Evolutionary conservation across 192 early-diverging fungal species (phyloP).

Genomic region (Coemansia sp.): DNA sequence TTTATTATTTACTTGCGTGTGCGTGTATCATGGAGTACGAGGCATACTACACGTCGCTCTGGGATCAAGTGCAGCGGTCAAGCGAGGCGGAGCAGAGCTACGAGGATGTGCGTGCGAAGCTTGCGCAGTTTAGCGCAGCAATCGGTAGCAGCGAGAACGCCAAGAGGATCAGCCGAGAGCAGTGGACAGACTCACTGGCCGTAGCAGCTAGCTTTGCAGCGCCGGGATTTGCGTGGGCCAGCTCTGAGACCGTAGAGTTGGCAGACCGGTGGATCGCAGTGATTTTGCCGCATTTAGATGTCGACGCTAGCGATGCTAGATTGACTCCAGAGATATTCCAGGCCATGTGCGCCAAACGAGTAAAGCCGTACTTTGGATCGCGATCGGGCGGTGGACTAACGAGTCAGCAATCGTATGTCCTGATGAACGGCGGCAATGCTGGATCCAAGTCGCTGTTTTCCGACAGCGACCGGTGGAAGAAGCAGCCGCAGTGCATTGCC

Average conservation of each 20-base stretch:
- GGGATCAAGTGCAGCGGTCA: conserved; percentile 14
- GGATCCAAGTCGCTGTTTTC: background rate
- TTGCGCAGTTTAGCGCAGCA: background rate
- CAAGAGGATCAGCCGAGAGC: background rate
- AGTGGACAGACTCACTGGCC: conserved; percentile 20
- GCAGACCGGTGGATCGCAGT: conserved; percentile 15
- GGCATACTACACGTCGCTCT: conserved; percentile 24
- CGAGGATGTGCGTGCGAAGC: background rate
- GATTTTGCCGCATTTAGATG: conserved; percentile 8
- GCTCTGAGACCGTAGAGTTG: background rate
- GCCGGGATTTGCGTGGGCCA: conserved; percentile 21
- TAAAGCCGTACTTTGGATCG: conserved; percentile 41
- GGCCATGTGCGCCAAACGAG: conserved; percentile 6
- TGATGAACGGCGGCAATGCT: background rate
- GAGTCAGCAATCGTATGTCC: conserved; percentile 7
- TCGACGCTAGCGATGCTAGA: background rate
- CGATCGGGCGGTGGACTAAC: background rate
- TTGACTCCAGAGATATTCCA: conserved; percentile 10
- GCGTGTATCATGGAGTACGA: conserved; percentile 15
- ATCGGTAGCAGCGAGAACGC: background rate
- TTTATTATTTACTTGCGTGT: background rate
- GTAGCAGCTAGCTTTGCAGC: conserved; percentile 27
- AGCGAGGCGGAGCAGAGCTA: background rate
- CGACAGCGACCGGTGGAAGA: conserved; percentile 24
- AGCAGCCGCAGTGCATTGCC: conserved; percentile 23